phyloP scores from a whole-genome alignment of 306 rosid genomes.

The Vigna mungo region DNA sequence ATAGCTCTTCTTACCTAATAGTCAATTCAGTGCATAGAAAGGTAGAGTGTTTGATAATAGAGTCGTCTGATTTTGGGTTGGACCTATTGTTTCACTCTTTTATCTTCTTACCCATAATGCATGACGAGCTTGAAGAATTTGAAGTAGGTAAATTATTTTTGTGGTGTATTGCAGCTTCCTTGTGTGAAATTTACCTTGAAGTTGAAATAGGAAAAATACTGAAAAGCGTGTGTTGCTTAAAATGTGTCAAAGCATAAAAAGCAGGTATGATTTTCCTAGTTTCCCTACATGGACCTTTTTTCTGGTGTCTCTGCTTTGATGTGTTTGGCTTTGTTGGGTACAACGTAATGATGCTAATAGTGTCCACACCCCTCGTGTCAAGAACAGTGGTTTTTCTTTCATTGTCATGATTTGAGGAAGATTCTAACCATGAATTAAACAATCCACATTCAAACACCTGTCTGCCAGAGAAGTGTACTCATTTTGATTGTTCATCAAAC shows the following conservation, averaged over 20 bases:
- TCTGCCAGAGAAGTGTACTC: slow-evolving; percentile 26
- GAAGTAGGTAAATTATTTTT: slow-evolving; percentile 30
- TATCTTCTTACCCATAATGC: slow-evolving; percentile 30
- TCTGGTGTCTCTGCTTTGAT: slow-evolving; percentile 31
- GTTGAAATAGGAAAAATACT: slow-evolving; percentile 37
- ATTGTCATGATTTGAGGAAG: slow-evolving; percentile 26
- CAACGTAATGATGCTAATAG: slow-evolving; percentile 49
- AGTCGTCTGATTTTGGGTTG: slow-evolving; percentile 16
- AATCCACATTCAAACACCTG: slow-evolving; percentile 33
- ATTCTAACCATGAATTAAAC: slow-evolving; percentile 40
- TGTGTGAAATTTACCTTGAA: slow-evolving; percentile 30
- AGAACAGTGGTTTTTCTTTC: slow-evolving; percentile 45
- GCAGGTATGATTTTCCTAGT: slow-evolving; percentile 35
- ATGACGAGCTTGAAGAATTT: not conserved
- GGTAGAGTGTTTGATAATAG: slow-evolving; percentile 34
- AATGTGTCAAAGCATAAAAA: slow-evolving; percentile 35
- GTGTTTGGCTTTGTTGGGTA: slow-evolving; percentile 50
- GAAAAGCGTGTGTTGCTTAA: slow-evolving; percentile 16
- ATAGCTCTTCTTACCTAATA: slow-evolving; percentile 41
- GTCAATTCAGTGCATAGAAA: slow-evolving; percentile 45
- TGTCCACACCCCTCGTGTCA: slow-evolving; percentile 51
- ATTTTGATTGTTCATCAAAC: slow-evolving; percentile 45
- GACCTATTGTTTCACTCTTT: not conserved
- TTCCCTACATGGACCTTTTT: slow-evolving; percentile 19
- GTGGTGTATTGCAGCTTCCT: slow-evolving; percentile 12